phyloP scores from a whole-genome alignment of 2,329 filamentous ascomycete species.

The Trichoderma hamatum region DNA sequence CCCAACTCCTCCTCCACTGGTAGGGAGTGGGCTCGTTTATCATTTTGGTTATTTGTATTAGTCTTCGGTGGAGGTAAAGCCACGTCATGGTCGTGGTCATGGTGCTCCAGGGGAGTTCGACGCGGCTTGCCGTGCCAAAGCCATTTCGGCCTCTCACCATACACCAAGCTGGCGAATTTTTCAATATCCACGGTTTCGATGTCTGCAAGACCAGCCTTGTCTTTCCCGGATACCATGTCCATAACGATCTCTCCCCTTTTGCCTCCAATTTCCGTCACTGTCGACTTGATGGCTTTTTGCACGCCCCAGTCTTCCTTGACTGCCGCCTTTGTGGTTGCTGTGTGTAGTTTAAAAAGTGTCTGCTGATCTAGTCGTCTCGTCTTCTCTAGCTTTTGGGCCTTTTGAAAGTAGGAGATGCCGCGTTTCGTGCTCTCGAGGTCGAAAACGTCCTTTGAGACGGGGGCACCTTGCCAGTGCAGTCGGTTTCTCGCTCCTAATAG shows the following conservation, averaged over 20 bases:
- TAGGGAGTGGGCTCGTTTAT: slow-evolving; percentile 55
- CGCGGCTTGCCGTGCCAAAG: slow-evolving; percentile 90
- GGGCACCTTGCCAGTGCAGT: slow-evolving; percentile 79
- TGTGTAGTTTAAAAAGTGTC: slow-evolving; percentile 80
- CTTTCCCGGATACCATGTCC: slow-evolving; percentile 85
- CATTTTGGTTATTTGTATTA: slow-evolving; percentile 44
- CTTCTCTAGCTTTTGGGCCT: slow-evolving; percentile 77
- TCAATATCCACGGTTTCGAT: slow-evolving; percentile 92
- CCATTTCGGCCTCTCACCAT: slow-evolving; percentile 87
- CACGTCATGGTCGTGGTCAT: slow-evolving; percentile 52
- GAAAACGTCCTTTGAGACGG: slow-evolving; percentile 88
- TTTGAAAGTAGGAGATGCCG: slow-evolving; percentile 87
- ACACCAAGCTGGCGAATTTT: slow-evolving; percentile 74
- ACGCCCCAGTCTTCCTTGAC: slow-evolving; percentile 88
- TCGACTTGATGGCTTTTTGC: slow-evolving; percentile 93
- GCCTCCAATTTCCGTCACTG: slow-evolving; percentile 88
- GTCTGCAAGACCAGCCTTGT: slow-evolving; percentile 88
- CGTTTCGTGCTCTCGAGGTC: slow-evolving; percentile 81
- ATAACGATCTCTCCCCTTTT: slow-evolving; percentile 94
- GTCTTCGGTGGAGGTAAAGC: slow-evolving; percentile 58
- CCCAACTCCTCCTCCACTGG: slow-evolving; percentile 57
- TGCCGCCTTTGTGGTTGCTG: slow-evolving; percentile 85
- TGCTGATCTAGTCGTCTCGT: slow-evolving; percentile 80
- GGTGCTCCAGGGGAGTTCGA: slow-evolving; percentile 58
- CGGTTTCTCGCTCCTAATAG: slow-evolving; percentile 89